Evolutionary conservation across 768 basidiomycete species (phyloP), one percentile per base, ranked within the genome.

Genomic region (Lyophyllum semitale): DNA sequence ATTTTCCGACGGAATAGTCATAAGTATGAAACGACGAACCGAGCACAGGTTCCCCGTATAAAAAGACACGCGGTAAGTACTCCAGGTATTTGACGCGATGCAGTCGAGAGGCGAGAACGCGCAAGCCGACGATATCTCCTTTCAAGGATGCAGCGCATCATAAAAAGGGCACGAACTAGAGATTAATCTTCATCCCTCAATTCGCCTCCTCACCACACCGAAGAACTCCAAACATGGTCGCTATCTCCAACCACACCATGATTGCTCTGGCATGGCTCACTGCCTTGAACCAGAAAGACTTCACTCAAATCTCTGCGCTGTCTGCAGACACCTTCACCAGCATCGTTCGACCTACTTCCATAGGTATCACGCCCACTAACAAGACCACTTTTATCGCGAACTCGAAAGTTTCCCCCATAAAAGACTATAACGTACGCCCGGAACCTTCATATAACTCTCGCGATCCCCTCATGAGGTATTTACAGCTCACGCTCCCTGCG

Each of bases 251-350:
- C 12, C 59, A 60, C 33, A 53, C 58, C 38, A 42, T 51, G 32
- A 45, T 57, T 35, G 56, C 56, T 32, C 45, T 57, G 22, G 53
- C 55, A 13, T 60, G 55, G 55, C 35, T 60, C 22, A 48, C 49
- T 20, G 57, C 53, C 37, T 33, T 26, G 8, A 60, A 60, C 40
- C 33, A 50, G 29, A 22, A 41, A n/a, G 38, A 51, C 46, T 18
- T 58, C 9, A 49, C 51, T 8, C 43, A 60, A 35, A 33, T 60
- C 23, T 18, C 32, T 7, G 25, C 48, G 18, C 45, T 60, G 32
- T 49, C 53, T 13, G 17, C 59, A 4, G 56, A 54, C 35, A 51
- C 55, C 46, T 60, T 57, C 46, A 26, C 48, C 12, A 57, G 55
- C 48, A 51, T 35, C 1, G 22, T 55, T 40, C 43, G 56, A 18